Base-by-base conservation (phyloP, 805 yeast genomes). In the Monosporozyma servazzii region DNA sequence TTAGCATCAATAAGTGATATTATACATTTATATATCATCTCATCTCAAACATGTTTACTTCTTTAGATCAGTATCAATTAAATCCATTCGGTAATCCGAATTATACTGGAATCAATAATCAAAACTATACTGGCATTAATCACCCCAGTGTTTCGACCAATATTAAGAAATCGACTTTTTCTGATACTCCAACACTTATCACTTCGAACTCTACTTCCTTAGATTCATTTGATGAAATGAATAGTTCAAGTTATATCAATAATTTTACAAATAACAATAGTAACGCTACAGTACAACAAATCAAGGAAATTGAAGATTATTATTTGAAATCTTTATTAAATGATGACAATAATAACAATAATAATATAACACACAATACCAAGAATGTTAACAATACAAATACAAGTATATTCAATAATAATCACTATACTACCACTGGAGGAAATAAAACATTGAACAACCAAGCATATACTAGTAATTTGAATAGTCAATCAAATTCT, bases 291-390 rank as follows among this genome's bases (percentile, higher is more conserved):
- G 56, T 25, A 31, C 54, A 11, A 54, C 10, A 56, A 48, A 56
- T 66, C 25, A 61, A 56, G 40, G 70, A 66, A 49, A 62, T 66
- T n/a, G 70, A 66, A 50, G 68, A 63, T 25, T 64, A 66, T 53
- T 66, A 66, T 39, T 41, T 65, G 37, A 63, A 62, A 54, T 65
- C 63, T 23, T 48, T 66, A 50, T 50, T 65, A 43, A 57, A 56
- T 41, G 68, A 65, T 13, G 61, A 49, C 15, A 54, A 48, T 18
- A 54, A 53, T n/a, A 30, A 30, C 11, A 45, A 18, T 10, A 45
- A 30, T 30, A 45, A 11, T 13, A 11, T 17, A 15, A 15, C 36
- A 15, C 20, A 17, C 4, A 43, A 43, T n/a, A n/a, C n/a, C n/a
- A n/a, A n/a, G n/a, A n/a, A n/a, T 41, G 21, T 18, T 21, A 41